Conservation (phyloP, 164 flowering plant genomes). For the Protea cynaroides region DNA sequence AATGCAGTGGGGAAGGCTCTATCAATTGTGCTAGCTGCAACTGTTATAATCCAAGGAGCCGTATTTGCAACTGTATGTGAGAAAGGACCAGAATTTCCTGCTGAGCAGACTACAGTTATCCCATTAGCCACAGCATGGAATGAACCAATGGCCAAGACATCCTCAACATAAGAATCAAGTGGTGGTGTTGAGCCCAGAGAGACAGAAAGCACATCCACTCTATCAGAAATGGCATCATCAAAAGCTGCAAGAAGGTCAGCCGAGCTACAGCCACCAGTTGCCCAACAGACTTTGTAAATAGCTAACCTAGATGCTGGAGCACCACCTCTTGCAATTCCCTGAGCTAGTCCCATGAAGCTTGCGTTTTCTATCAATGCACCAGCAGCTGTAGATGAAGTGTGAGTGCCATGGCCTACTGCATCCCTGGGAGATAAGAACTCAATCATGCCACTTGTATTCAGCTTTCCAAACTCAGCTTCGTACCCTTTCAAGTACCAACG, state of each 20-base stretch:
- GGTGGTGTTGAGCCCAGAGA: constrained; percentile 39
- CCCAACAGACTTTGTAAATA: constrained; percentile 47
- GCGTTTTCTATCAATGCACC: constrained; percentile 35
- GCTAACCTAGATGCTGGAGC: constrained; percentile 40
- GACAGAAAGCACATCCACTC: constrained; percentile 45
- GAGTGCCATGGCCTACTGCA: constrained; percentile 53
- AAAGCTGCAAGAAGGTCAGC: constrained; percentile 46
- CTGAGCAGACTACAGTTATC: constrained; percentile 38
- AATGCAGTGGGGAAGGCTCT: constrained; percentile 37
- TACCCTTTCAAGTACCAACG: constrained; percentile 48
- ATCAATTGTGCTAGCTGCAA: constrained; percentile 55
- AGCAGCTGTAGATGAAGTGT: constrained; percentile 49
- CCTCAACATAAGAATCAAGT: constrained; percentile 30
- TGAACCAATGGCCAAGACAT: constrained; percentile 37
- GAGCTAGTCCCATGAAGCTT: constrained; percentile 36
- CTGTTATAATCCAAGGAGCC: constrained; percentile 52
- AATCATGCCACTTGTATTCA: constrained; percentile 17
- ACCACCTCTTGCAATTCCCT: constrained; percentile 46
- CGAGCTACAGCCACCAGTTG: constrained; percentile 35
- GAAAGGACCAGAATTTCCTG: constrained; percentile 44
- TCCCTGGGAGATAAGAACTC: constrained; percentile 46
- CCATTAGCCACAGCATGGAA: constrained; percentile 50
- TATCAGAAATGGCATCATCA: constrained; percentile 48
- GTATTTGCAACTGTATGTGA: constrained; percentile 37
- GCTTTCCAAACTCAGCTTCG: constrained; percentile 32